Base-by-base conservation (phyloP, 805 yeast species). In the Brettanomyces naardenensis region DNA sequence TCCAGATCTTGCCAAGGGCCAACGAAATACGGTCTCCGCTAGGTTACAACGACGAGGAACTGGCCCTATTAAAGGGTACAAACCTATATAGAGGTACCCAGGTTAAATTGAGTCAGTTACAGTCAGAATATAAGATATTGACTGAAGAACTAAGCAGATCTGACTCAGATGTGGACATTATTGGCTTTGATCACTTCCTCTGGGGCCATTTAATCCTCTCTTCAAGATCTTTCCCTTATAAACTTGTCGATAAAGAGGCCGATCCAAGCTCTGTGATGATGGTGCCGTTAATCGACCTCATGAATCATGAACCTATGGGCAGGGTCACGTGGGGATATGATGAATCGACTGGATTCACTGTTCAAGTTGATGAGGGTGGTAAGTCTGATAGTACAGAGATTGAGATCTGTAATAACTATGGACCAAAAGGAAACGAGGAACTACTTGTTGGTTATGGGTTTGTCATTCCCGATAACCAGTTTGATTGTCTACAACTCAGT, bases 371-470 rank as follows among this genome's bases (percentile, higher is more conserved):
- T 6, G 28, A 19, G 7, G 11, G 38, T 14, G 28, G 13, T 23
- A 14, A 10, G 5, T 18, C 11, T 25, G 23, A 19, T 31, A 6
- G 19, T 3, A 45, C 43, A 2, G 72, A 71, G 2, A 54, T 59
- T 2, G 81, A 86, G 52, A 44, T 89, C 1, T 84, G 60, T 59
- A 88, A 88, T 54, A 84, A 85, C 57, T 88, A 89, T 57, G 97
- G 96, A 2, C 76, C 83, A 38, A 88, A 87, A 56, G 82, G 92
- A 0, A 88, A 87, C 51, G 94, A 84, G 45, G 95, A 86, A 45
- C 58, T 88, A 20, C 57, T 89, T 5, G 60, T 88, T 47, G 88
- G 81, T 1, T 89, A 89, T 55, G 97, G 97, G 0, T 89, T 89
- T 58, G 70, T 77, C 7, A 35, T 78, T 3, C 69, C 68, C 14